Conservation (phyloP, 2,329 filamentous ascomycete species). For the Xylaria sp. region DNA sequence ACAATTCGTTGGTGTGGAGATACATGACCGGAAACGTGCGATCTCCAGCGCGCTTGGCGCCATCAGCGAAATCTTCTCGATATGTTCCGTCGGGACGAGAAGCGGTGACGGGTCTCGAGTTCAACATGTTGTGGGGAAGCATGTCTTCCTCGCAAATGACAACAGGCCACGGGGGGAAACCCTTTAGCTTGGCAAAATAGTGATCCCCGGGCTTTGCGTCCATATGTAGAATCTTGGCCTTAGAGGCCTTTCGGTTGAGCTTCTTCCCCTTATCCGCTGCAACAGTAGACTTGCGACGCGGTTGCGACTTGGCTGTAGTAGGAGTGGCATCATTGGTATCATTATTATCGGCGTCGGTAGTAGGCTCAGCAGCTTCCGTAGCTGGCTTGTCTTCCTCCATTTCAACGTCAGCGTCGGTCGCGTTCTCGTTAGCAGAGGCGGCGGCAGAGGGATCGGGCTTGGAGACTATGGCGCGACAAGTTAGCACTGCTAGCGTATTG, state of each 20-base stretch:
- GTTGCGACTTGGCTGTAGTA: conserved; percentile 52
- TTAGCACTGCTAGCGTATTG: conserved; percentile 18
- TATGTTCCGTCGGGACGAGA: conserved; percentile 85
- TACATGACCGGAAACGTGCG: conserved; percentile 96
- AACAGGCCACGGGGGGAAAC: conserved; percentile 92
- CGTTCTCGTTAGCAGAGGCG: conserved; percentile 43
- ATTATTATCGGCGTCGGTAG: conserved; percentile 30
- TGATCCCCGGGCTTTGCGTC: conserved; percentile 91
- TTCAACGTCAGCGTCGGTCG: conserved; percentile 46
- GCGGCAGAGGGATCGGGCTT: conserved; percentile 29
- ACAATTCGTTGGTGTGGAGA: conserved; percentile 96
- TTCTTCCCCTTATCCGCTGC: conserved; percentile 79
- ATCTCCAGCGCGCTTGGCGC: conserved; percentile 85
- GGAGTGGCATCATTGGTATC: conserved; percentile 33
- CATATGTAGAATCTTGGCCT: conserved; percentile 74
- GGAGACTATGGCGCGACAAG: conserved; percentile 18
- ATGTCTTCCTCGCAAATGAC: conserved; percentile 95
- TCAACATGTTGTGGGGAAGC: conserved; percentile 82
- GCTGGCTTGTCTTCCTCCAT: conserved; percentile 47
- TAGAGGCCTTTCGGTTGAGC: conserved; percentile 85
- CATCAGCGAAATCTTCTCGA: conserved; percentile 86
- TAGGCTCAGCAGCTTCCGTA: conserved; percentile 40
- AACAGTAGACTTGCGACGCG: conserved; percentile 77
- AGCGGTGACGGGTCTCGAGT: conserved; percentile 84
- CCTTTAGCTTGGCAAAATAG: conserved; percentile 93